A percentile compares a stretch with the other conserved stretches of the same genome.
Evolutionary conservation across 2,329 filamentous ascomycete genomes (phyloP).

Genomic region (Diaporthe nobilis): DNA sequence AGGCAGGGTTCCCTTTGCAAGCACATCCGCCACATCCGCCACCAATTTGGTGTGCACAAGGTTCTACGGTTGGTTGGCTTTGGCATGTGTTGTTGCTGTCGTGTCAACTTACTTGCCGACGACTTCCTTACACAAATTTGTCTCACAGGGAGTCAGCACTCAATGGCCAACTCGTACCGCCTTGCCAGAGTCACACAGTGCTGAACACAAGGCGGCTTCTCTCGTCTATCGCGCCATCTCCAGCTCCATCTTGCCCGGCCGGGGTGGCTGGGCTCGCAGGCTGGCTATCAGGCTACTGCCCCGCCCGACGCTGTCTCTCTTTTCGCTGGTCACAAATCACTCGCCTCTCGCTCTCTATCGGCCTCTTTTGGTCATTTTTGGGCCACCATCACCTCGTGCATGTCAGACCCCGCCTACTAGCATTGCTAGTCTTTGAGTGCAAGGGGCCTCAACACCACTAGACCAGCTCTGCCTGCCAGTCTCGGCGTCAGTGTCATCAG

Average conservation of each 20-base stretch:
- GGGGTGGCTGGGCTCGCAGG: neutral
- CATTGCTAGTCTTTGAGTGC: constrained; percentile 28
- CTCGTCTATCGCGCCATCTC: constrained; percentile 12
- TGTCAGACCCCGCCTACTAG: constrained; percentile 17
- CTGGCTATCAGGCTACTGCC: constrained; percentile 12
- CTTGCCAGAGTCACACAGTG: constrained; percentile 16
- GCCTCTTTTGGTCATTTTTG: neutral
- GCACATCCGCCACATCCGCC: constrained; percentile 27
- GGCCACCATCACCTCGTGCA: constrained; percentile 11
- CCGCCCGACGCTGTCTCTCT: constrained; percentile 12
- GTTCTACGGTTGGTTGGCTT: neutral
- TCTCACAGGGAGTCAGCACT: neutral
- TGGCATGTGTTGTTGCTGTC: constrained; percentile 22
- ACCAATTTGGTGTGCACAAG: neutral
- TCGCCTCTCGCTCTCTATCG: neutral
- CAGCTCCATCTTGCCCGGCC: neutral
- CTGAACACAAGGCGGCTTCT: constrained; percentile 9
- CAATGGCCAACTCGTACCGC: neutral
- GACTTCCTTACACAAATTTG: constrained; percentile 10
- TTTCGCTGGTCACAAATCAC: neutral
- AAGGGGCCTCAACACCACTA: constrained; percentile 27
- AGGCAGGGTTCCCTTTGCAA: constrained; percentile 18
- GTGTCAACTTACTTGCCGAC: constrained; percentile 12
- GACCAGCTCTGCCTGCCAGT: constrained; percentile 16
- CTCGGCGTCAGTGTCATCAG: constrained; percentile 23